A percentile compares a stretch with the other conserved stretches of the same genome.
Conservation (phyloP, 257 asterid genomes). For the Ajuga chamaepitys region DNA sequence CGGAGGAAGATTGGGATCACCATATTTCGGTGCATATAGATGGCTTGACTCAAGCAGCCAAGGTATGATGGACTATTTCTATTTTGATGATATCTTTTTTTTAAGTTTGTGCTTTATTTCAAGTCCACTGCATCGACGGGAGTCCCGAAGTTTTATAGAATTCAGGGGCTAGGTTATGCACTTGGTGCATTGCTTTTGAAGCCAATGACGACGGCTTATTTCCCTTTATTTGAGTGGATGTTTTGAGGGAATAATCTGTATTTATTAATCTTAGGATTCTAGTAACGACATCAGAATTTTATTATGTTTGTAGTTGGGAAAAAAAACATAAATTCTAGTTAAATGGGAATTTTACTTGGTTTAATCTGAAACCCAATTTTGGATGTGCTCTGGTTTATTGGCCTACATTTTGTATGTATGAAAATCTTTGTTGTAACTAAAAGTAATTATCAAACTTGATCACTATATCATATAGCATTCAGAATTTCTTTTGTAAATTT, state of each 20-base stretch:
- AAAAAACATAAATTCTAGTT: not conserved
- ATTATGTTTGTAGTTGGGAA: not conserved
- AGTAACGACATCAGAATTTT: not conserved
- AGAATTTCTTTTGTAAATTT: no score
- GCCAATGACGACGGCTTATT: conserved; percentile 20
- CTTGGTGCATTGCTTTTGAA: conserved; percentile 16
- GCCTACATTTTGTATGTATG: not conserved
- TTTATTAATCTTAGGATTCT: not conserved
- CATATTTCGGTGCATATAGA: conserved; percentile 28
- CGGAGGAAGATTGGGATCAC: conserved; percentile 42
- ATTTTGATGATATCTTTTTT: not conserved
- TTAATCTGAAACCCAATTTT: not conserved
- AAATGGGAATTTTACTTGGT: not conserved
- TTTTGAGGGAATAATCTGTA: not conserved
- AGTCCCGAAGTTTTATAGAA: conserved; percentile 1
- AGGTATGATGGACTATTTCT: conserved; percentile 20
- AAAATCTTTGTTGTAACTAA: not conserved
- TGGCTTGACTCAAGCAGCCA: conserved; percentile 44
- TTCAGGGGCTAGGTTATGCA: conserved; percentile 10
- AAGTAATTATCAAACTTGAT: not conserved
- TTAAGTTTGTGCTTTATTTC: conserved; percentile 4
- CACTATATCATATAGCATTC: not conserved
- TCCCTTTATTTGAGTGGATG: conserved; percentile 11
- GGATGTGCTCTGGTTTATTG: not conserved
- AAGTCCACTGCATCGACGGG: conserved; percentile 3